These are phyloP conservation scores for Drechmeria coniospora DNA, from an alignment of 2,329 filamentous ascomycete species.

Conservation along the genomic window DNA sequence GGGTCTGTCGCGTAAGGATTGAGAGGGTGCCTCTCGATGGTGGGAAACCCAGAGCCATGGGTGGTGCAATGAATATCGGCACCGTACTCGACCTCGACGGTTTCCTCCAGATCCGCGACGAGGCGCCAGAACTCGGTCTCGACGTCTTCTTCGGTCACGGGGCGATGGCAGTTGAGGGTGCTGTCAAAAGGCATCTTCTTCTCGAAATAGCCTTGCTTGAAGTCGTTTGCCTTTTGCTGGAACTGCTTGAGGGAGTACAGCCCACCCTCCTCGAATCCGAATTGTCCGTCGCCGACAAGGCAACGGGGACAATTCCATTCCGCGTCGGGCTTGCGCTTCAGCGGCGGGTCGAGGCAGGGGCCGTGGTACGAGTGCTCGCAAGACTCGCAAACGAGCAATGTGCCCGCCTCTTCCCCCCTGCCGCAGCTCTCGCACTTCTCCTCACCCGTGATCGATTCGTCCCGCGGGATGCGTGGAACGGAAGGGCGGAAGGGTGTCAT, in stretches of 20 bases:
- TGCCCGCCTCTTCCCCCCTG: slow-evolving; percentile 55
- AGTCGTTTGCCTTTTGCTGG: slow-evolving; percentile 87
- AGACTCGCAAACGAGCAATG: slow-evolving; percentile 72
- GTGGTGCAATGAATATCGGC: slow-evolving; percentile 97
- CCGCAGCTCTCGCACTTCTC: slow-evolving; percentile 79
- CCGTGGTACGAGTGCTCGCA: slow-evolving; percentile 84
- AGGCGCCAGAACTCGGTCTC: slow-evolving; percentile 95
- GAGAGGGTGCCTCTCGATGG: slow-evolving; percentile 75
- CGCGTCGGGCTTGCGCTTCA: slow-evolving; percentile 60
- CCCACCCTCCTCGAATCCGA: slow-evolving; percentile 92
- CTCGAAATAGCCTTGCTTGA: slow-evolving; percentile 89
- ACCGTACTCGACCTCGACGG: slow-evolving; percentile 94
- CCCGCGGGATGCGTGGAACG: slow-evolving; percentile 48
- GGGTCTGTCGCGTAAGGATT: slow-evolving; percentile 79
- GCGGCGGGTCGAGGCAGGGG: slow-evolving; percentile 72
- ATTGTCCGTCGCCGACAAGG: slow-evolving; percentile 89
- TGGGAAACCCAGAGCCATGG: slow-evolving; percentile 92
- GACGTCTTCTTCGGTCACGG: slow-evolving; percentile 86
- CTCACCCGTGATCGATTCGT: slow-evolving; percentile 29
- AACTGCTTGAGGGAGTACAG: slow-evolving; percentile 92
- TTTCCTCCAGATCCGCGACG: slow-evolving; percentile 85
- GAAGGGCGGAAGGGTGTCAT: slow-evolving; percentile 88
- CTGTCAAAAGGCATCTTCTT: slow-evolving; percentile 81
- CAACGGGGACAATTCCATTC: slow-evolving; percentile 97
- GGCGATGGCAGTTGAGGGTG: slow-evolving; percentile 61